These are phyloP conservation scores for Periconia sp. DNA, from an alignment of 2,329 filamentous ascomycete species.

Conservation along the genomic window DNA sequence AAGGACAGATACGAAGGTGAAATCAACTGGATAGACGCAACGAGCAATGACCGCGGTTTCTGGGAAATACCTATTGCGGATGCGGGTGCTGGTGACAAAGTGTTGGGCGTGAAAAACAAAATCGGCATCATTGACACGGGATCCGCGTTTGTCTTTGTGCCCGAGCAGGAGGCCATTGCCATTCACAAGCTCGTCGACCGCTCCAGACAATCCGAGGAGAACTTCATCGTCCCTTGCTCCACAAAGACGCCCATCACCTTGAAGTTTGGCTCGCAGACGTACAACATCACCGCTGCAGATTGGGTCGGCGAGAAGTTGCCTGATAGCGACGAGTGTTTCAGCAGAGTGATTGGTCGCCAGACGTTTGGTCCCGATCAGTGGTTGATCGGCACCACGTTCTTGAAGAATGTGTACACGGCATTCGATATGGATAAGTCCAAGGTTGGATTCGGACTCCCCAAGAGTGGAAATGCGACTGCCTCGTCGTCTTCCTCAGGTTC, in stretches of 20 bases:
- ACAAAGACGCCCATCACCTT: slow-evolving; percentile 63
- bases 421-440: slow-evolving; percentile 73
- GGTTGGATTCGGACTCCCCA: slow-evolving; percentile 54
- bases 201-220: slow-evolving; percentile 58
- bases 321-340: slow-evolving; percentile 52
- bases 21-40: slow-evolving; percentile 65
- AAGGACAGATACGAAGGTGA: slow-evolving; percentile 66
- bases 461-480: slow-evolving; percentile 13
- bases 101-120: slow-evolving; percentile 49
- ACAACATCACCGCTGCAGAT: slow-evolving; percentile 68
- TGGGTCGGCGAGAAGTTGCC: slow-evolving; percentile 60
- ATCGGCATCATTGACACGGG: slow-evolving; percentile 81
- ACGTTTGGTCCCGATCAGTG: slow-evolving; percentile 65
- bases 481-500: neutral
- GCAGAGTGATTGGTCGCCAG: slow-evolving; percentile 73
- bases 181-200: slow-evolving; percentile 70
- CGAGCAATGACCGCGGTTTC: slow-evolving; percentile 54
- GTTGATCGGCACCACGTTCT: slow-evolving; percentile 82
- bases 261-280: slow-evolving; percentile 68
- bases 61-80: slow-evolving; percentile 76
- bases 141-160: slow-evolving; percentile 77
- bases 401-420: slow-evolving; percentile 87
- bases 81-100: slow-evolving; percentile 60
- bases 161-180: slow-evolving; percentile 64
- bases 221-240: slow-evolving; percentile 74